Percentiles rank a stretch among this genome's conserved stretches.
phyloP scores from a whole-genome alignment of 179 eudicot species.

The Silene coronaria region DNA sequence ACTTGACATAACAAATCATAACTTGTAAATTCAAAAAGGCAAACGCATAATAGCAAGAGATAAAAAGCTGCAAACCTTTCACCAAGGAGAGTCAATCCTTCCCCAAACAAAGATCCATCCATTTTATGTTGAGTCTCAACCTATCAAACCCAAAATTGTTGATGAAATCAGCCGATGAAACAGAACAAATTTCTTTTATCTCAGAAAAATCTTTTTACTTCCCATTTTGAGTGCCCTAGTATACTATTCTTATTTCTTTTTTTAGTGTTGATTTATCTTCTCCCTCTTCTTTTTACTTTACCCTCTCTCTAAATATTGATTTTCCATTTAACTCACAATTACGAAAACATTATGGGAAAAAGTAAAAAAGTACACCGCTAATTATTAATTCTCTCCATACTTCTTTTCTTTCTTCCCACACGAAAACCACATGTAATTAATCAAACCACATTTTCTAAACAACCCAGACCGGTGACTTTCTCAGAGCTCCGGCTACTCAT shows the following conservation, averaged over 20 bases:
- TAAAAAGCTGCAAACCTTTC: constrained; percentile 57
- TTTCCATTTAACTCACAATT: neutral
- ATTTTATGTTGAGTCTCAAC: constrained; percentile 56
- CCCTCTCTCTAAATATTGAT: neutral
- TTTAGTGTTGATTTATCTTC: neutral
- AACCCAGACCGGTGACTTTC: too few species aligned
- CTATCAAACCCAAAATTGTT: constrained; percentile 35
- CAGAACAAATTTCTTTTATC: neutral
- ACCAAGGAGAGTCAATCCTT: constrained; percentile 81
- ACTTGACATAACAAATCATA: neutral
- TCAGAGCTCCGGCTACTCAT: too few species aligned
- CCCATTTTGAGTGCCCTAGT: neutral
- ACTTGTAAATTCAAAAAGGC: neutral
- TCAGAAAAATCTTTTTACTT: neutral
- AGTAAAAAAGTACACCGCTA: neutral
- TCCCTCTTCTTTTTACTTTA: neutral
- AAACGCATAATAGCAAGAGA: neutral
- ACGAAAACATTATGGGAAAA: neutral
- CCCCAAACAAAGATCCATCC: constrained; percentile 63
- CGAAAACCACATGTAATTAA: too few species aligned
- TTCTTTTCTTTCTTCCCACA: too few species aligned
- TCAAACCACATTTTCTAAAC: too few species aligned
- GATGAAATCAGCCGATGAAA: constrained; percentile 7
- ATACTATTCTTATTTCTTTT: neutral
- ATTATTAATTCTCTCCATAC: neutral